Evolutionary conservation across 495 filamentous ascomycete species (phyloP).

Genomic region (Podospora pseudoanserina): DNA sequence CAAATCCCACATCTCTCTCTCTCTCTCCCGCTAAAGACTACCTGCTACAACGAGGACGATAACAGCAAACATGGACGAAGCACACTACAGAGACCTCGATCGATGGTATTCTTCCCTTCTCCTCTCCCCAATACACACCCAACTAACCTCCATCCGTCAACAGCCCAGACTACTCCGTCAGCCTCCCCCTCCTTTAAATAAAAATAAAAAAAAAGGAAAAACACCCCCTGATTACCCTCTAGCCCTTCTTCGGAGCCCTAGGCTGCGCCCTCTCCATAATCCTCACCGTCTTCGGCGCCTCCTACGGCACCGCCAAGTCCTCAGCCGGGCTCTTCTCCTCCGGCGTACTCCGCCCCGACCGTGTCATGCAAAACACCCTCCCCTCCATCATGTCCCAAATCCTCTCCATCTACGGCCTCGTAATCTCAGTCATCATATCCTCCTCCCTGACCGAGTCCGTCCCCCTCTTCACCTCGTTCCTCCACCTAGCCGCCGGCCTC

Average conservation of each 20-base stretch:
- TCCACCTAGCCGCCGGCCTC: conserved; percentile 47
- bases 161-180: not conserved
- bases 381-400: conserved; percentile 76
- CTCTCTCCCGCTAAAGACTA: too few relatives aligned
- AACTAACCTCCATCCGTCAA: not conserved
- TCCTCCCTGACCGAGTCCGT: conserved; percentile 42
- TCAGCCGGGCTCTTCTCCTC: conserved; percentile 76
- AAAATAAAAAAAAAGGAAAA: too few relatives aligned
- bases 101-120: conserved; percentile 19
- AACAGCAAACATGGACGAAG: not conserved
- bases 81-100: conserved; percentile 8
- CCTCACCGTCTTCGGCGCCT: conserved; percentile 69
- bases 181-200: not conserved
- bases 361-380: conserved; percentile 73
- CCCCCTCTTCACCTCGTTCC: conserved; percentile 44
- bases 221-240: not conserved
- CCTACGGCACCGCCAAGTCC: conserved; percentile 84
- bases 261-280: conserved; percentile 63
- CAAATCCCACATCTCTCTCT: too few relatives aligned
- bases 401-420: conserved; percentile 60
- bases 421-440: conserved; percentile 47
- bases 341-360: conserved; percentile 57
- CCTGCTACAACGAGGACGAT: not conserved
- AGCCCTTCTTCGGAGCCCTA: conserved; percentile 51
- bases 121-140: not conserved